Evolutionary conservation across 345 rosid genomes (phyloP).

Genomic region (Eucalyptus rudis): DNA sequence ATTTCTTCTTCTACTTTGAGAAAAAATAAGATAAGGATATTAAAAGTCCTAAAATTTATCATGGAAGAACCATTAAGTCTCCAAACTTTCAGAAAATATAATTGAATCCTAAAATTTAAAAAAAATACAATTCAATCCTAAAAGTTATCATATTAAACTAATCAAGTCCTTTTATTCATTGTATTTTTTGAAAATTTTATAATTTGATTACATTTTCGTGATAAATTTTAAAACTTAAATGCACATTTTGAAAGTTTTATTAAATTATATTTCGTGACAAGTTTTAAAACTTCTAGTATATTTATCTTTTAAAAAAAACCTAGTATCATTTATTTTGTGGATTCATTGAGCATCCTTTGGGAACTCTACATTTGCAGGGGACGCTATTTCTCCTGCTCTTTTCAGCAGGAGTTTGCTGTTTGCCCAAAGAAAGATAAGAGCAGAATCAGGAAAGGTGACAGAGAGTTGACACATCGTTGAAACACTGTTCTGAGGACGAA

Average conservation of each 20-base stretch:
- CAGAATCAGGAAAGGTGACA: background rate
- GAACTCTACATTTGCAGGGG: background rate
- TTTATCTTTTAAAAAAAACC: no score
- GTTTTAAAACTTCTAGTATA: no score
- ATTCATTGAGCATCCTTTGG: background rate
- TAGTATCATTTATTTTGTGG: background rate
- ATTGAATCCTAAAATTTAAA: rapidly evolving
- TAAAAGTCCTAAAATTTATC: rapidly evolving
- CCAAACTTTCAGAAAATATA: no score
- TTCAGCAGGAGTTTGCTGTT: background rate
- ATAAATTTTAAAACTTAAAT: rapidly evolving
- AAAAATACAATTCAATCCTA: rapidly evolving
- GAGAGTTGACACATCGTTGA: background rate
- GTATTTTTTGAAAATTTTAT: rapidly evolving
- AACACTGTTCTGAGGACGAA: background rate
- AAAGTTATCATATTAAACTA: rapidly evolving
- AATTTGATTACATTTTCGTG: rapidly evolving
- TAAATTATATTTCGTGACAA: no score
- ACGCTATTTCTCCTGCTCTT: background rate
- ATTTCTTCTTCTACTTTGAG: background rate
- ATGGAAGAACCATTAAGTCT: rapidly evolving
- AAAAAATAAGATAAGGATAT: no score
- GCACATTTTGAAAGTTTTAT: rapidly evolving
- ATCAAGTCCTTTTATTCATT: rapidly evolving
- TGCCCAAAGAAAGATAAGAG: background rate